Conservation (phyloP, 108 stramenopile species). For the Schizochytrium sp. region DNA sequence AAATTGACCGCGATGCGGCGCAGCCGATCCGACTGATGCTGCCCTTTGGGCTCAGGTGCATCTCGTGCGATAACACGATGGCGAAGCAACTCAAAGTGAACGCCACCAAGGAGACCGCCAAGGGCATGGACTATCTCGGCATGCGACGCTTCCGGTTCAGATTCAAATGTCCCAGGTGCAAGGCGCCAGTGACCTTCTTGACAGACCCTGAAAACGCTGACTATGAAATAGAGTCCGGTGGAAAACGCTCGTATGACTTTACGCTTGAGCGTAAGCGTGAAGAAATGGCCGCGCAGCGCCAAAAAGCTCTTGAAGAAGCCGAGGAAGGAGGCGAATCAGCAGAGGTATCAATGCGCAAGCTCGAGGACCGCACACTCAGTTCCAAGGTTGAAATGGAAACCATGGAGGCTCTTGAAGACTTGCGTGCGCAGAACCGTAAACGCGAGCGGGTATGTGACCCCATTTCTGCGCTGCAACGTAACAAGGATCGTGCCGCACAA, state of each 20-base stretch:
- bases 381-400: conserved; percentile 8
- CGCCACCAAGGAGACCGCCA: neutral
- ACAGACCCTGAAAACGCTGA: neutral
- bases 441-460: neutral
- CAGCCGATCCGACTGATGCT: neutral
- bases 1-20: neutral
- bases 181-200: neutral
- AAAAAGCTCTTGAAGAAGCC: neutral
- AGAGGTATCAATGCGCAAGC: neutral
- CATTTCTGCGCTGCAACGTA: neutral
- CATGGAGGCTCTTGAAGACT: neutral
- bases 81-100: neutral
- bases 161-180: neutral
- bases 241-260: neutral
- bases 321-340: neutral
- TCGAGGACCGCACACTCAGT: neutral
- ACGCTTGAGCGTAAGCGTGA: neutral
- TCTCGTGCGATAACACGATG: neutral
- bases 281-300: neutral
- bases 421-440: neutral
- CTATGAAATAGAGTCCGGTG: neutral
- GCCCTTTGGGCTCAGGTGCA: neutral
- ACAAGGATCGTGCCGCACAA: neutral
- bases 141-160: neutral
- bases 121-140: neutral